Evolutionary conservation across 208 protist genomes (phyloP).

Genomic region (Trypanosoma platydactyli): DNA sequence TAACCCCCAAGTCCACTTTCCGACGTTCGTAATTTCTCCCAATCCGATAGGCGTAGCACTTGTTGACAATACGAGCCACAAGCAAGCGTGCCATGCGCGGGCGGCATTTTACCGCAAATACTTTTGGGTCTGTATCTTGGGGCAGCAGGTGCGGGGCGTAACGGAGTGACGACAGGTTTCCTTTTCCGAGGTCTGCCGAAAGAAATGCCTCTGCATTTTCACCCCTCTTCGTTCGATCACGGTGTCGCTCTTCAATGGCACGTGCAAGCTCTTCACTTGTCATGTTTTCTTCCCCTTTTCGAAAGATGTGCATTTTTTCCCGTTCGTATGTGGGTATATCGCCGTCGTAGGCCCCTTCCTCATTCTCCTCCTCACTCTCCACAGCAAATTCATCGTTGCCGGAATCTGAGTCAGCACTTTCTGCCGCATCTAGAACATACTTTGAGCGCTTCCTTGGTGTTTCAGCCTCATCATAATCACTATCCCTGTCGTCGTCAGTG

Average conservation of each 20-base stretch:
- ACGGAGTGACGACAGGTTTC: conserved; percentile 63
- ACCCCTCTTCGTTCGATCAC: conserved; percentile 21
- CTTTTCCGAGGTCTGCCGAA: conserved; percentile 27
- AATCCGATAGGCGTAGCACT: conserved; percentile 88
- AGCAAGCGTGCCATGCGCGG: conserved; percentile 83
- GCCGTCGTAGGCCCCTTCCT: conserved; percentile 17
- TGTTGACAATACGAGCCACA: conserved; percentile 91
- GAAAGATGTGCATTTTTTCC: conserved; percentile 48
- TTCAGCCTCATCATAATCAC: conserved; percentile 26
- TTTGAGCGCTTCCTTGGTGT: conserved; percentile 31
- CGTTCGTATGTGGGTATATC: conserved; percentile 22
- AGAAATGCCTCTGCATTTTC: conserved; percentile 29
- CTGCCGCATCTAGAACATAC: conserved; percentile 50
- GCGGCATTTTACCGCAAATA: conserved; percentile 87
- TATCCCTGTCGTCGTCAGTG: conserved; percentile 30
- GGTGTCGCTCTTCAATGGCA: conserved; percentile 72
- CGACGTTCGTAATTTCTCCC: conserved; percentile 74
- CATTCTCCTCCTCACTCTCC: conserved; percentile 50
- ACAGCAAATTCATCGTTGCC: conserved; percentile 44
- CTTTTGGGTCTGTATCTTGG: conserved; percentile 79
- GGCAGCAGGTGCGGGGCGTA: conserved; percentile 79
- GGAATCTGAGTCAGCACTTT: conserved; percentile 37
- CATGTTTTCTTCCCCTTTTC: conserved; percentile 71
- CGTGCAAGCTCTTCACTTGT: conserved; percentile 71
- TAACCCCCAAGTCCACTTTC: conserved; percentile 88